These are phyloP conservation scores for Pulveroboletus sp. DNA, from an alignment of 768 basidiomycete species.

Conservation along the genomic window DNA sequence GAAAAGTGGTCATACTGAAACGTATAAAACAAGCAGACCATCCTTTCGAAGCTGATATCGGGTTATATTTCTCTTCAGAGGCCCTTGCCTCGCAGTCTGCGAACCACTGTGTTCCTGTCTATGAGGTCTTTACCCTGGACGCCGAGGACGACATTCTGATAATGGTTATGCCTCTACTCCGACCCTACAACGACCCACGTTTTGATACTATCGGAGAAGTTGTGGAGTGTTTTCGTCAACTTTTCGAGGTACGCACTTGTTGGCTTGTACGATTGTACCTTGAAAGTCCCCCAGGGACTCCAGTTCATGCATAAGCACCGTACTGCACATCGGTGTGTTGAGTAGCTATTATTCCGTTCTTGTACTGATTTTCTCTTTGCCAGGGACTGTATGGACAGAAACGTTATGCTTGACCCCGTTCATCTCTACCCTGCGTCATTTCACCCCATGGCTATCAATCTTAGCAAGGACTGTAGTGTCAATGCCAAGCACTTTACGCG, in stretches of 20 bases:
- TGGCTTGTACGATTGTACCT: too few species aligned
- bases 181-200: neutral
- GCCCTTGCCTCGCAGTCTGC: neutral
- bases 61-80: conserved; percentile 17
- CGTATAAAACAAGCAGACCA: conserved; percentile 3
- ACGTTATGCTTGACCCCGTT: conserved; percentile 34
- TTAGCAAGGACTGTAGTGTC: conserved; percentile 19
- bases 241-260: conserved; percentile 24
- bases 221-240: conserved; percentile 31
- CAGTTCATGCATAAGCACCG: conserved; percentile 26
- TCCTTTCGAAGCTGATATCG: conserved; percentile 27
- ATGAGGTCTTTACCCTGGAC: conserved; percentile 19
- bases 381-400: conserved; percentile 30
- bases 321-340: conserved; percentile 14
- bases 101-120: conserved; percentile 37
- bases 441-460: conserved; percentile 18
- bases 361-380: neutral
- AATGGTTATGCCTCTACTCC: conserved; percentile 7
- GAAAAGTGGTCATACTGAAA: conserved; percentile 30
- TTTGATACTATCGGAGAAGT: conserved; percentile 34
- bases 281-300: conserved; percentile 14
- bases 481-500: conserved; percentile 27
- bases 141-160: neutral
- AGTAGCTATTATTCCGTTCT: too few species aligned
- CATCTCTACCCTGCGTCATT: conserved; percentile 26